Percentiles rank a stretch among this genome's conserved stretches.
Evolutionary conservation across 1,139 yeast genomes (phyloP).

Genomic region (Taphrina betulina): DNA sequence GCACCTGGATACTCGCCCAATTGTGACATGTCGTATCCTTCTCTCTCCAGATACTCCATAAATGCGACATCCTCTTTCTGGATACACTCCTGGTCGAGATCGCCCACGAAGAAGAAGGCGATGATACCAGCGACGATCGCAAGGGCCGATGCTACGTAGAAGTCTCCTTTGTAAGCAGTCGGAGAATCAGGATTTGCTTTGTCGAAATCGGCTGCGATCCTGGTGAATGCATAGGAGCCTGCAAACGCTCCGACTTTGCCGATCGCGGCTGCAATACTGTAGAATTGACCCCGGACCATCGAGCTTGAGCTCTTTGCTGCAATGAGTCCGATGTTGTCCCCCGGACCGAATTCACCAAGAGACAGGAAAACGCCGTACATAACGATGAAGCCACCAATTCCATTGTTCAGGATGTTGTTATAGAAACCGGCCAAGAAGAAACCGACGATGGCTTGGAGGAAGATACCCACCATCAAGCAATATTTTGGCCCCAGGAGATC

Average conservation of each 20-base stretch:
- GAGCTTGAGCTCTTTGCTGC: conserved; percentile 87
- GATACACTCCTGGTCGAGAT: conserved; percentile 80
- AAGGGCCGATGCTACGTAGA: conserved; percentile 74
- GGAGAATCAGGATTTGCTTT: conserved; percentile 39
- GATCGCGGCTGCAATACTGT: conserved; percentile 85
- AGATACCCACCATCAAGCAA: conserved; percentile 67
- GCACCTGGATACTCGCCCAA: conserved; percentile 9
- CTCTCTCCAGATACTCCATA: conserved; percentile 55
- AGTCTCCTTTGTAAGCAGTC: conserved; percentile 68
- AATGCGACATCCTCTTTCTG: conserved; percentile 72
- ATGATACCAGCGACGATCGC: conserved; percentile 70
- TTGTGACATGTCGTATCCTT: conserved; percentile 43
- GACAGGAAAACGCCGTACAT: conserved; percentile 83
- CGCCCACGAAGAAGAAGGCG: conserved; percentile 71
- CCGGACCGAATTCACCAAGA: conserved; percentile 92
- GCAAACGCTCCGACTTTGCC: conserved; percentile 93
- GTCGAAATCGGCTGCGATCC: conserved; percentile 55
- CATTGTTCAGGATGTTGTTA: conserved; percentile 51
- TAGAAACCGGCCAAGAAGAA: conserved; percentile 78
- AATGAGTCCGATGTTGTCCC: conserved; percentile 77
- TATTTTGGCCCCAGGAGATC: conserved; percentile 88
- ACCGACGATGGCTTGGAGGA: conserved; percentile 76
- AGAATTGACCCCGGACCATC: conserved; percentile 84
- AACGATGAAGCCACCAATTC: conserved; percentile 76
- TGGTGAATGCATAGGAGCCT: conserved; percentile 85